Evolutionary conservation across 108 stramenopile genomes (phyloP).

Genomic region (Skeletonema menzelii): DNA sequence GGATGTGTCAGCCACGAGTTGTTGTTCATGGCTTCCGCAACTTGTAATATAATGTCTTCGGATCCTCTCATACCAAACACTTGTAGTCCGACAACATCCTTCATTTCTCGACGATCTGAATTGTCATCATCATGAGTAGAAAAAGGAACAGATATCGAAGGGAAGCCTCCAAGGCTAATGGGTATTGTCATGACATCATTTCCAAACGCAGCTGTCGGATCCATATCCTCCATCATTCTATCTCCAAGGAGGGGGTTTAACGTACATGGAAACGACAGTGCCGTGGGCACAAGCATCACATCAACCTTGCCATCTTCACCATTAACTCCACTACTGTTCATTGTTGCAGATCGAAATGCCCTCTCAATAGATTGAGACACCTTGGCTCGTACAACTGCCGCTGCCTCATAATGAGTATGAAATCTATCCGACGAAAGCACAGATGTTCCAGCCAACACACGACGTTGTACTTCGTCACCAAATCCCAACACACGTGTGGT

Average conservation of each 20-base stretch:
- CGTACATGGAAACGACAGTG: conserved; percentile 57
- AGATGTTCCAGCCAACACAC: conserved; percentile 82
- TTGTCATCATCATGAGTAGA: not conserved
- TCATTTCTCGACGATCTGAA: not conserved
- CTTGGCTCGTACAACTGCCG: conserved; percentile 69
- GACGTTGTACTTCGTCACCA: conserved; percentile 78
- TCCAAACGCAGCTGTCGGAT: conserved; percentile 76
- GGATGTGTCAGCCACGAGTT: not conserved
- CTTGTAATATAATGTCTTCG: conserved; percentile 50
- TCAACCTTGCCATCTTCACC: conserved; percentile 53
- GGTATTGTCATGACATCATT: conserved; percentile 95
- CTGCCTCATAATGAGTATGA: conserved; percentile 87
- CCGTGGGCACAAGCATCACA: conserved; percentile 79
- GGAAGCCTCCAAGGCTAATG: conserved; percentile 81
- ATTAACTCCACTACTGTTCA: not conserved
- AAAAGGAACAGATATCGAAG: conserved; percentile 77
- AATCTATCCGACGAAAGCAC: conserved; percentile 87
- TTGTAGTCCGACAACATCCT: conserved; percentile 41
- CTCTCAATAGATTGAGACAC: conserved; percentile 63
- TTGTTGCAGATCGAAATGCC: conserved; percentile 33
- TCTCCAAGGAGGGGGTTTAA: conserved; percentile 33
- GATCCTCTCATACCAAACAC: conserved; percentile 54
- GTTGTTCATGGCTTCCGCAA: conserved; percentile 25
- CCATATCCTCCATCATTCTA: conserved; percentile 18
- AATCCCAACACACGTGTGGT: conserved; percentile 70